Conservation (phyloP, 2,329 filamentous ascomycete species). For the Celoporthe dispersa region DNA sequence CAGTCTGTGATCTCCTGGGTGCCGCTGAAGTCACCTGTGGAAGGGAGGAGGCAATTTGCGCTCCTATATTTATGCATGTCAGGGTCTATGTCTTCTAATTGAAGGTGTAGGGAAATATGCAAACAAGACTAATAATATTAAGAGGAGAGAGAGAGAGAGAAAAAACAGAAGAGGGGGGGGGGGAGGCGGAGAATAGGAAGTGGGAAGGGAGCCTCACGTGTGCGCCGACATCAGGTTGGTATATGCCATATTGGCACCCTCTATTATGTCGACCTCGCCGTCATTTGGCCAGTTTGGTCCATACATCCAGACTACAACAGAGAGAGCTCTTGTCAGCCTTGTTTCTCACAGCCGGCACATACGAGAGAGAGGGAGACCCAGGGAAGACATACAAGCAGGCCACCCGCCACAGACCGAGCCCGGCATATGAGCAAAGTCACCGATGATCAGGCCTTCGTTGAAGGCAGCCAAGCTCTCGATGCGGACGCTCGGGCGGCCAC, state of each 20-base stretch:
- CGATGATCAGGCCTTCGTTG: conserved; percentile 50
- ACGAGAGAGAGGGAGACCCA: background rate
- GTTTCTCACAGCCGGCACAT: background rate
- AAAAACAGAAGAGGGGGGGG: background rate
- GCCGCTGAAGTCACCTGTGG: conserved; percentile 34
- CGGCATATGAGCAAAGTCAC: conserved; percentile 56
- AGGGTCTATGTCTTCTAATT: background rate
- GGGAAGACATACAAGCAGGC: conserved; percentile 38
- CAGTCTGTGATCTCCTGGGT: conserved; percentile 41
- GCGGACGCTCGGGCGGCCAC: conserved; percentile 48
- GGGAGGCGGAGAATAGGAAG: background rate
- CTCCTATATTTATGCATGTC: conserved; percentile 22
- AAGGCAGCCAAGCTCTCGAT: conserved; percentile 51
- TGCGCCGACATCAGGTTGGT: conserved; percentile 67
- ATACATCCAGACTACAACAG: conserved; percentile 51
- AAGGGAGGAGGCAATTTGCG: conserved; percentile 18
- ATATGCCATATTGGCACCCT: conserved; percentile 67
- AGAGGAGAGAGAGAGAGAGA: background rate
- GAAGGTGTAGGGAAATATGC: background rate
- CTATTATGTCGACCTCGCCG: conserved; percentile 73
- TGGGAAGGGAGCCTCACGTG: conserved; percentile 42
- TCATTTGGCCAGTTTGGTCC: conserved; percentile 62
- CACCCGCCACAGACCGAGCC: conserved; percentile 53
- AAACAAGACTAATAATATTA: too few species aligned
- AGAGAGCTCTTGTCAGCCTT: background rate